Evolutionary conservation across 2,329 filamentous ascomycete genomes (phyloP), one percentile per base, ranked within the genome.

Genomic region (Aureobasidium sp.): DNA sequence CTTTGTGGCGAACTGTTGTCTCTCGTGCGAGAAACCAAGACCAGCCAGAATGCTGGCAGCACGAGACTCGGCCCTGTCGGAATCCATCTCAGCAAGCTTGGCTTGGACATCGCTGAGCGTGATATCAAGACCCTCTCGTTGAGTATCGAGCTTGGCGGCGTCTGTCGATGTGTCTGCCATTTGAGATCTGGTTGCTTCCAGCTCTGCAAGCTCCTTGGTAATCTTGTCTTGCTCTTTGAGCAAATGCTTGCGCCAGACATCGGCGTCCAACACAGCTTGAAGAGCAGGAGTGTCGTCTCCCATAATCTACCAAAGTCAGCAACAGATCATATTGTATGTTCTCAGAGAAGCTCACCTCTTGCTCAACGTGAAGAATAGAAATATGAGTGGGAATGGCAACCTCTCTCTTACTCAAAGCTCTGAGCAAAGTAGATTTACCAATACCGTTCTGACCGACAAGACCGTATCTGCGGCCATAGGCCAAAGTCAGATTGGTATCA

Each of bases 371-470:
- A 20, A 99, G 84, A 83, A 99, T 99, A 12, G 94, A 97, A 67
- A 99, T 99, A 69, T 99, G 93, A 1, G 90, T 95, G 12, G 94
- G 94, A 76, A 99, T 94, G 5, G 92, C 84, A 64, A 99, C 84
- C 73, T 99, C 94, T 88, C 94, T 86, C 71, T 91, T 87, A 70
- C 92, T 95, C 67, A 99, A 80, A 17, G 94, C 94, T 68, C 94
- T 85, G 65, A 99, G 83, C 66, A 99, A 80, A n/a, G 94, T 99
- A 73, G 91, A 80, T 76, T 81, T 81, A 72, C 78, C 94, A 67
- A 99, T 93, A 91, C 94, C 94, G 84, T 99, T 99, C 82, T 97
- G 90, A 82, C 94, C 94, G 68, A 99, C 94, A 67, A 99, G 80
- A 85, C 94, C 94, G 76, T 99, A 99, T 67, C 94, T 87, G 72